Percentiles rank a stretch among this genome's conserved stretches.
Evolutionary conservation across 2,329 filamentous ascomycete species (phyloP).

Genomic region (Metarhizium robertsii): DNA sequence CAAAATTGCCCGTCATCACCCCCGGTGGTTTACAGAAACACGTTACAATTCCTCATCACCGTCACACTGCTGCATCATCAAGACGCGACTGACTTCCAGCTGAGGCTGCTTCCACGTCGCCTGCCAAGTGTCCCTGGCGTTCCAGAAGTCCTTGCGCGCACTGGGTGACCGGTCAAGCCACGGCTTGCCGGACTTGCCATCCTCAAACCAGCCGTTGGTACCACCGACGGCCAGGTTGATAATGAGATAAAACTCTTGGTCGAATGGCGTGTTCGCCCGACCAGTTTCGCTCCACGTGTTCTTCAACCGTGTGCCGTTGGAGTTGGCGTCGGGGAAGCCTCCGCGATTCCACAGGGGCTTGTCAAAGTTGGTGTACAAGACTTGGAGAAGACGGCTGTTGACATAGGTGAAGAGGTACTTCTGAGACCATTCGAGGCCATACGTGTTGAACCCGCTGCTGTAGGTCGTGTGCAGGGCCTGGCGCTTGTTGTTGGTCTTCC

Average conservation of each 20-base stretch:
- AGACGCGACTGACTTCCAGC: slow-evolving; percentile 60
- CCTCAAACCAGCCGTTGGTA: slow-evolving; percentile 77
- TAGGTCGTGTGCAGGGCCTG: slow-evolving; percentile 68
- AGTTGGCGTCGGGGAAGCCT: slow-evolving; percentile 51
- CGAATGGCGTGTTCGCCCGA: slow-evolving; percentile 59
- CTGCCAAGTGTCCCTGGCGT: slow-evolving; percentile 53
- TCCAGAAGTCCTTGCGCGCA: slow-evolving; percentile 71
- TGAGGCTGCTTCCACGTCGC: slow-evolving; percentile 62
- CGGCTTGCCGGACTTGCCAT: slow-evolving; percentile 62
- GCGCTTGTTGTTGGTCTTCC: slow-evolving; percentile 73
- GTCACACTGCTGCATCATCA: slow-evolving; percentile 62
- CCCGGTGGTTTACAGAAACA: not conserved
- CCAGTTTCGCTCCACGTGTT: slow-evolving; percentile 58
- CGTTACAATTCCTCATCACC: slow-evolving; percentile 43
- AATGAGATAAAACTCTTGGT: slow-evolving; percentile 67
- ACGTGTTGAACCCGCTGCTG: slow-evolving; percentile 60
- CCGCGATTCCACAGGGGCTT: slow-evolving; percentile 60
- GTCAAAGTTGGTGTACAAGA: slow-evolving; percentile 69
- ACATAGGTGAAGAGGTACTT: slow-evolving; percentile 86
- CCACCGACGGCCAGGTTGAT: slow-evolving; percentile 68
- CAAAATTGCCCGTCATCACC: not conserved
- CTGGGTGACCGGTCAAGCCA: slow-evolving; percentile 63
- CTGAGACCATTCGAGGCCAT: slow-evolving; percentile 76
- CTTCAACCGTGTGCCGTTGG: slow-evolving; percentile 55
- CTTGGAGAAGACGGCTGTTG: slow-evolving; percentile 69